Evolutionary conservation across 2,329 filamentous ascomycete species (phyloP), one percentile per base, ranked within the genome.

Genomic region (Pyricularia pennisetigena): DNA sequence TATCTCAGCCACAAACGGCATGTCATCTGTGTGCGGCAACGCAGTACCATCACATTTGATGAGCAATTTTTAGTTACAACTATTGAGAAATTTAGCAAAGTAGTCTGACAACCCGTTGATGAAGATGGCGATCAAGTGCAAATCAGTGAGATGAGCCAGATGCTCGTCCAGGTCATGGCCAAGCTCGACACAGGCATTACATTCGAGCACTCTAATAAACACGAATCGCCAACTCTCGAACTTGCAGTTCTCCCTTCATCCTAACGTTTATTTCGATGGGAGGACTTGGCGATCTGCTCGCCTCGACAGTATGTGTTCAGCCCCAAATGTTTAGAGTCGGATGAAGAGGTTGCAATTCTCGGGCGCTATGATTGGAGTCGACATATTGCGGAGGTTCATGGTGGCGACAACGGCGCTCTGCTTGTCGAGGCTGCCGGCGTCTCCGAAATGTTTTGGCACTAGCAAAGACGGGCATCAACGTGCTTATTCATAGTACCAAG

Each of bases 401-500:
- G 41, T 54, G 41, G 41, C 41, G 41, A 54, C 41, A 54, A 54
- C 41, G 41, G 41, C 41, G 41, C 41, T 54, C 2, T 54, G 41
- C 41, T 54, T 54, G 41, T 54, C n/a, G n/a, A n/a, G n/a, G n/a
- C n/a, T n/a, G n/a, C n/a, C n/a, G n/a, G n/a, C n/a, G n/a, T n/a
- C n/a, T n/a, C n/a, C n/a, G n/a, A 0, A 78, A 82, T 54, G 79
- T 88, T 35, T 78, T 86, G 12, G 83, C n/a, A 5, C 83, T 88
- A 70, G 89, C 88, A 16, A 78, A 78, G 66, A 82, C 82, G 71
- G 93, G 90, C 69, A 85, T 95, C 68, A 81, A 87, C 62, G 91
- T 92, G 7, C 87, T 97, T 0, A 88, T 97, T 67, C 84, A 90
- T 75, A 97, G 94, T 76, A 98, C 94, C 0, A 85, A 88, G 68